These are phyloP conservation scores for Colletotrichum higginsianum DNA, from an alignment of 2,329 filamentous ascomycete genomes.

Conservation along the genomic window DNA sequence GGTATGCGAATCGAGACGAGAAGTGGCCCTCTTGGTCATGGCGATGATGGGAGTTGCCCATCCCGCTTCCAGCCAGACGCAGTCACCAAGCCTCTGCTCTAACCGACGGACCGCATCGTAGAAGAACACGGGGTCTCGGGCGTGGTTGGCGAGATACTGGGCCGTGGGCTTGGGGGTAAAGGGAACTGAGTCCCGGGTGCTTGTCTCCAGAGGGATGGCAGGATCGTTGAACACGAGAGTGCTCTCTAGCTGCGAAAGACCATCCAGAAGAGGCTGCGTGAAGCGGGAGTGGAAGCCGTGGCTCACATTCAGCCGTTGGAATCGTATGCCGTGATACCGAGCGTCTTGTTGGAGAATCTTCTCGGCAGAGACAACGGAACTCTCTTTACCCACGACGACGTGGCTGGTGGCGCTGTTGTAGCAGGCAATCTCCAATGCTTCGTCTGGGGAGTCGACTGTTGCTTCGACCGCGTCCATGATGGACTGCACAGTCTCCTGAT, in stretches of 20 bases:
- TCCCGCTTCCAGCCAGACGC: conserved; percentile 43
- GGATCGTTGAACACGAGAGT: not conserved
- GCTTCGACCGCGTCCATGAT: conserved; percentile 13
- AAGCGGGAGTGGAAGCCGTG: conserved; percentile 1
- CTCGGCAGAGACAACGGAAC: not conserved
- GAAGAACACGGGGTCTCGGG: conserved; percentile 43
- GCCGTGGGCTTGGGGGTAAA: not conserved
- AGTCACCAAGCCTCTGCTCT: conserved; percentile 30
- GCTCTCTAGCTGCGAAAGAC: not conserved
- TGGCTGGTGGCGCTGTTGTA: conserved; percentile 41
- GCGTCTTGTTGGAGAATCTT: not conserved
- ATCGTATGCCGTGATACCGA: not conserved
- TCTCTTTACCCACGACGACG: conserved; percentile 37
- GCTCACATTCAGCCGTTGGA: not conserved
- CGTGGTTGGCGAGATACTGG: conserved; percentile 37
- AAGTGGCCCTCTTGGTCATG: conserved; percentile 42
- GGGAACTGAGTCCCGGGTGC: not conserved
- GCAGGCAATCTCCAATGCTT: conserved; percentile 43
- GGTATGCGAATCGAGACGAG: not conserved
- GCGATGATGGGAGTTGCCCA: conserved; percentile 37
- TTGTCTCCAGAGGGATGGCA: not conserved
- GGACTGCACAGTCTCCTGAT: conserved; percentile 5
- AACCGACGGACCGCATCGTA: conserved; percentile 34
- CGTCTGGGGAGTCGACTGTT: conserved; percentile 28
- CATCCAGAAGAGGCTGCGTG: not conserved